phyloP scores from a whole-genome alignment of 2,329 filamentous ascomycete species.

The Paecilomyces dactylethromorphus region DNA sequence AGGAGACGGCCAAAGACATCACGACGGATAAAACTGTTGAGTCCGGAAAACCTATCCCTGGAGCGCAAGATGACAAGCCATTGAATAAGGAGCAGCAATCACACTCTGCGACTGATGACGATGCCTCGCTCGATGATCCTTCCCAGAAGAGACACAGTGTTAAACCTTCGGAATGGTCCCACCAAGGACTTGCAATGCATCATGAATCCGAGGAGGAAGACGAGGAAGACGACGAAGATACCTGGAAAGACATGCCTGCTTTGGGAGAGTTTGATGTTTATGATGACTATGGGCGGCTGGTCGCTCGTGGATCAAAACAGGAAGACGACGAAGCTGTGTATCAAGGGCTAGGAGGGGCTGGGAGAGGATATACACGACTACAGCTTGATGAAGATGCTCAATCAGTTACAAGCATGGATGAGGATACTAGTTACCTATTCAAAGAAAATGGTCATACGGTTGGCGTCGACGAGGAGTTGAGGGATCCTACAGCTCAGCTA shows the following conservation, averaged over 20 bases:
- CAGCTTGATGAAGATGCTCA: conserved; percentile 90
- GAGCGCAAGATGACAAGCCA: not conserved
- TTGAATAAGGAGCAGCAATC: not conserved
- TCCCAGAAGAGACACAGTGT: conserved; percentile 17
- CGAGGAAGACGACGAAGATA: conserved; percentile 55
- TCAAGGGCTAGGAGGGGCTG: conserved; percentile 73
- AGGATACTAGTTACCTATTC: conserved; percentile 94
- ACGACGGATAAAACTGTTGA: not conserved
- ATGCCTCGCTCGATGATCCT: conserved; percentile 8
- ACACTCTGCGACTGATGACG: conserved; percentile 1
- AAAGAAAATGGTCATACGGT: conserved; percentile 58
- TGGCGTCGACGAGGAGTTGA: conserved; percentile 64
- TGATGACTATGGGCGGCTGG: conserved; percentile 81
- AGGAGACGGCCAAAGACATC: not conserved
- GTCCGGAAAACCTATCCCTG: not conserved
- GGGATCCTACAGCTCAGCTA: conserved; percentile 83
- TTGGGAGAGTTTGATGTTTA: conserved; percentile 92
- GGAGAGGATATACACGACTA: conserved; percentile 93
- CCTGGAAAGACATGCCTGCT: conserved; percentile 92
- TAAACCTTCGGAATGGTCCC: conserved; percentile 75
- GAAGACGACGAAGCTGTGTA: conserved; percentile 68
- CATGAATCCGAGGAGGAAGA: conserved; percentile 33
- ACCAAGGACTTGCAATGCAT: conserved; percentile 65
- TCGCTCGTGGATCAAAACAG: conserved; percentile 71
- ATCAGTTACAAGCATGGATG: conserved; percentile 92